These are phyloP conservation scores for Crinitomyces ghanaensis DNA, from an alignment of 805 yeast species.

Conservation along the genomic window DNA sequence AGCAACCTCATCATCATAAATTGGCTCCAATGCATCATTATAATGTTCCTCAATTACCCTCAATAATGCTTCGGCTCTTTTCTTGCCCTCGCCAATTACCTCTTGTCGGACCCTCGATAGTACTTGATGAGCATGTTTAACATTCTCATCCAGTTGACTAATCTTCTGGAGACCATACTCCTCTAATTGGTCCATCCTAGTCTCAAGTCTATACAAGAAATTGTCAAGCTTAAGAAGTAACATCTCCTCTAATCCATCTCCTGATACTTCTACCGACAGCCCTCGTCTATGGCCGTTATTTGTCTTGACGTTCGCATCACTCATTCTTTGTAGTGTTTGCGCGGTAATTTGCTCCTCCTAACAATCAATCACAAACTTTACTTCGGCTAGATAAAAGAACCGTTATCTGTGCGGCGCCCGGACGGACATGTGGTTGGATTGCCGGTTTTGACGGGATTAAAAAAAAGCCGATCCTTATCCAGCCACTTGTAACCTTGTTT, in stretches of 20 bases:
- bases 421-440: too few relatives aligned
- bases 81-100: conserved; percentile 23
- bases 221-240: conserved; percentile 13
- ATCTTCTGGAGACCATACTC: conserved; percentile 21
- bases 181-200: conserved; percentile 24
- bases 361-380: background rate
- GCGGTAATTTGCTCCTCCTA: background rate
- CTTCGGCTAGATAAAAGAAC: background rate
- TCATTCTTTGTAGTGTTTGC: background rate
- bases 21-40: conserved; percentile 12
- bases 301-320: conserved; percentile 2
- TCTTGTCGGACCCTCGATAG: conserved; percentile 22
- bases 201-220: conserved; percentile 16
- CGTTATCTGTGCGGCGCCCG: too few relatives aligned
- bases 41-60: conserved; percentile 21
- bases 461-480: too few relatives aligned
- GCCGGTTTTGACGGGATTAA: too few relatives aligned
- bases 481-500: too few relatives aligned
- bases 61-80: conserved; percentile 25
- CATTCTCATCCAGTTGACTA: conserved; percentile 22
- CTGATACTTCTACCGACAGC: conserved; percentile 5
- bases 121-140: conserved; percentile 19
- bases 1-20: conserved; percentile 5
- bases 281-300: conserved; percentile 2
- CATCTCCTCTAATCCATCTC: conserved; percentile 10